Evolutionary conservation across 2,329 filamentous ascomycete species (phyloP).

Genomic region (Pyricularia grisea): DNA sequence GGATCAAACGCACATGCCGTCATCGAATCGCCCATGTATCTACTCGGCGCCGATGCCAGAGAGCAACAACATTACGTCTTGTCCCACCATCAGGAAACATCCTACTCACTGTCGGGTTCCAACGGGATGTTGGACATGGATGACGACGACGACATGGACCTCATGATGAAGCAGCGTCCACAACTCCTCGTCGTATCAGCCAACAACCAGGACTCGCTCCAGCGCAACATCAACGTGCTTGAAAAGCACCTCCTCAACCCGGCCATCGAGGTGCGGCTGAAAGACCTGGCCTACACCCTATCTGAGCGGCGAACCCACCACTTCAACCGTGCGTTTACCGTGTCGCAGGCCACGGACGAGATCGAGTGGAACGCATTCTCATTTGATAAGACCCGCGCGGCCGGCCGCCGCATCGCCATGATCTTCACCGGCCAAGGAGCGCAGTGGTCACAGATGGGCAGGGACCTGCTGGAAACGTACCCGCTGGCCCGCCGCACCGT

Average conservation of each 20-base stretch:
- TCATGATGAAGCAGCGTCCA: neutral
- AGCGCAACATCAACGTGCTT: conserved; percentile 6
- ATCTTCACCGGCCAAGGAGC: conserved; percentile 25
- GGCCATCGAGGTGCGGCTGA: neutral
- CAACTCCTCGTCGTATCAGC: conserved; percentile 11
- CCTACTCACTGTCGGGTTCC: too few species aligned
- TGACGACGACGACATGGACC: neutral
- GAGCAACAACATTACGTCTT: neutral
- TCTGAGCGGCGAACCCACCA: conserved; percentile 5
- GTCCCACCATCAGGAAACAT: neutral
- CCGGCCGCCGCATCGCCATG: conserved; percentile 8
- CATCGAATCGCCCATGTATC: conserved; percentile 17
- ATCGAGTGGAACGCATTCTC: neutral
- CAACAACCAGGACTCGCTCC: conserved; percentile 11
- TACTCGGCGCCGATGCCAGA: neutral
- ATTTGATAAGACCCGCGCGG: neutral
- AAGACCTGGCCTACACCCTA: conserved; percentile 17
- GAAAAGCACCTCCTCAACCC: conserved; percentile 7
- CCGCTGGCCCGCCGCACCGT: conserved; percentile 3
- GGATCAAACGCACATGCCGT: conserved; percentile 20
- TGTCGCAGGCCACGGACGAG: neutral
- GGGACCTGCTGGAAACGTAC: conserved; percentile 7
- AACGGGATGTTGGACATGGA: neutral
- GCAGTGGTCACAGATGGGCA: conserved; percentile 21
- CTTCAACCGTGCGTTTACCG: neutral